A percentile compares a stretch with the other conserved stretches of the same genome.
Evolutionary conservation across 2,329 filamentous ascomycete species (phyloP).

Genomic region (Coniella lustricola): DNA sequence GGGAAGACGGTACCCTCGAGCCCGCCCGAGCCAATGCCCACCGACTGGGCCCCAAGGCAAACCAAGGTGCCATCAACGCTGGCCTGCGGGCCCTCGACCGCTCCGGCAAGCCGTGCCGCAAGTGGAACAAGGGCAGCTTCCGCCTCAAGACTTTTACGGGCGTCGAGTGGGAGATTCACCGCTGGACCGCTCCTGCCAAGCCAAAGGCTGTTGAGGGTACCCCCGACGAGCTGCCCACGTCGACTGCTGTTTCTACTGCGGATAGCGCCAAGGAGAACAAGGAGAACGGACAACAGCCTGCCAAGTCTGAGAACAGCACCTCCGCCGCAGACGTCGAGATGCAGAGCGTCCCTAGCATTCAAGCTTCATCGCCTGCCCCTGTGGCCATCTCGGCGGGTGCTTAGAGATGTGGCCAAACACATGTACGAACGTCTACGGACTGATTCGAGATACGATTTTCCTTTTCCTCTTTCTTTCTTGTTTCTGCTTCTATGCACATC

Average conservation of each 20-base stretch:
- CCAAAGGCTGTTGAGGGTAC: constrained; percentile 37
- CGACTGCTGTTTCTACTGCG: constrained; percentile 34
- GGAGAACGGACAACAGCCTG: constrained; percentile 42
- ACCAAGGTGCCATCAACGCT: constrained; percentile 95
- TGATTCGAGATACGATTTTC: no score
- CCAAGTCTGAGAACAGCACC: constrained; percentile 38
- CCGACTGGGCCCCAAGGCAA: constrained; percentile 93
- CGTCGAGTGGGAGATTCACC: constrained; percentile 69
- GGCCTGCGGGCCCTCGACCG: constrained; percentile 90
- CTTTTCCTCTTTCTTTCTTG: neutral
- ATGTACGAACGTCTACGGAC: no score
- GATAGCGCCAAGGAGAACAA: constrained; percentile 59
- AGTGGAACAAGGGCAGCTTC: constrained; percentile 80
- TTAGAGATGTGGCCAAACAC: constrained; percentile 5
- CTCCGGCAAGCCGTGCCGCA: constrained; percentile 83
- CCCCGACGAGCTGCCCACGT: constrained; percentile 35
- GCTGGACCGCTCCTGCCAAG: constrained; percentile 73
- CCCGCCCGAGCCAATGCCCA: constrained; percentile 53
- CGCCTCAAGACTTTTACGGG: constrained; percentile 90
- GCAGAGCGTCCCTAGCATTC: constrained; percentile 42
- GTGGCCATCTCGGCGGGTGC: constrained; percentile 40
- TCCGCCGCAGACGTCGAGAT: constrained; percentile 44
- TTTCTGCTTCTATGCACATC: neutral
- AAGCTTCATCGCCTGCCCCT: constrained; percentile 46
- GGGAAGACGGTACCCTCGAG: constrained; percentile 58